Conservation (phyloP, 768 basidiomycete species). For the Termitomyces sp. region DNA sequence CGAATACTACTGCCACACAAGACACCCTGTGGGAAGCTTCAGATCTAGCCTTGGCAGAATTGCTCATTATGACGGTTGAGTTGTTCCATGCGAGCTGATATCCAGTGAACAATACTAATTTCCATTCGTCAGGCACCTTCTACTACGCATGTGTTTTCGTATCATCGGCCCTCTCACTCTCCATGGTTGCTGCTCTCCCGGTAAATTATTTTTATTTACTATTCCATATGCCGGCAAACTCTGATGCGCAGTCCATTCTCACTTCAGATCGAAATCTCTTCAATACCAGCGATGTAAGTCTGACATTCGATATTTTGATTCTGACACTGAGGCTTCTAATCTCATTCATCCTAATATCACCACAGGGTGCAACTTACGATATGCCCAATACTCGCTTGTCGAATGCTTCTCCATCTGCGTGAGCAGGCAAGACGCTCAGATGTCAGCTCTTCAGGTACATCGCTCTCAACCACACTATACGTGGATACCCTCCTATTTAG, state of each 20-base stretch:
- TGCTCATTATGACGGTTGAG: neutral
- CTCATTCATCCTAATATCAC: too few species aligned
- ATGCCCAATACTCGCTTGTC: neutral
- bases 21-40: neutral
- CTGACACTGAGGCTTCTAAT: too few species aligned
- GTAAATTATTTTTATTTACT: neutral
- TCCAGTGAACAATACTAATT: too few species aligned
- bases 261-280: neutral
- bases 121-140: neutral
- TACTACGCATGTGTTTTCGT: neutral
- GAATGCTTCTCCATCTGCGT: neutral
- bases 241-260: neutral
- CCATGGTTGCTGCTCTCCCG: neutral
- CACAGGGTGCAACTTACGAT: neutral
- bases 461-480: neutral
- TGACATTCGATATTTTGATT: neutral
- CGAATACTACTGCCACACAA: neutral
- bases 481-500: neutral
- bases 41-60: neutral
- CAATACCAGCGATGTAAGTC: neutral
- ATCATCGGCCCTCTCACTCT: neutral
- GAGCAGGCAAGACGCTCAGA: neutral
- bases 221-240: too few species aligned
- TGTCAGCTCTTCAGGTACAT: neutral
- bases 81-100: neutral